Evolutionary conservation across 2,329 filamentous ascomycete species (phyloP), one percentile per base, ranked within the genome.

Genomic region (Aspergillus sergii): DNA sequence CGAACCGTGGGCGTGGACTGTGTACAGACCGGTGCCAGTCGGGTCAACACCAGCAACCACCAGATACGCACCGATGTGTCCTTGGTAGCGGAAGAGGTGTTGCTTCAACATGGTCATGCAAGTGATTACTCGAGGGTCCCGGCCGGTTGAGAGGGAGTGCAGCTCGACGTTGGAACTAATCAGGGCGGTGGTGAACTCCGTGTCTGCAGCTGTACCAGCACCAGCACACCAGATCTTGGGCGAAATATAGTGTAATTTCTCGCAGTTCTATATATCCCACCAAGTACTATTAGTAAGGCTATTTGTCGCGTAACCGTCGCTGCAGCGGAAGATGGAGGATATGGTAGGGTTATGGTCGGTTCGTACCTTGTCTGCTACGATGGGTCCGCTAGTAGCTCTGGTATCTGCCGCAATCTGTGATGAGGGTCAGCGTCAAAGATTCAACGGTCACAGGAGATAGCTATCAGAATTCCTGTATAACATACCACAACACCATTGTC

Each of bases 101-200:
- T 99, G 95, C 86, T 99, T 99, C 69, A 99, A 90, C 85, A 99
- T 90, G 58, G 95, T 99, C 95, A 99, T 99, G 86, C 94, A 96
- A 67, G 95, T 99, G 71, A 97, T 94, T 72, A 99, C 96, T 77
- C 95, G 93, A 64, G 95, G 94, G 81, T 95, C 93, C 79, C 95
- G 94, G 80, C 94, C 94, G 34, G 95, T 98, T 61, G 93, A 97
- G 73, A 99, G 90, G 60, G 94, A 88, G 85, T 99, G 95, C 65
- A 99, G 89, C 84, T 99, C 95, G 78, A 99, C 91, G 84, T 98
- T 95, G 69, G 95, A 99, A 75, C 94, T 97, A 84, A 98, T 97
- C 81, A 99, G 89, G 77, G 94, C 91, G 64, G 95, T 99, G 72
- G 95, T 99, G 86, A 99, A 99, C 84, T 99, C 95, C 70, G 94